Base-by-base conservation (phyloP, 805 yeast species). In the Kuraishia ogatae region DNA sequence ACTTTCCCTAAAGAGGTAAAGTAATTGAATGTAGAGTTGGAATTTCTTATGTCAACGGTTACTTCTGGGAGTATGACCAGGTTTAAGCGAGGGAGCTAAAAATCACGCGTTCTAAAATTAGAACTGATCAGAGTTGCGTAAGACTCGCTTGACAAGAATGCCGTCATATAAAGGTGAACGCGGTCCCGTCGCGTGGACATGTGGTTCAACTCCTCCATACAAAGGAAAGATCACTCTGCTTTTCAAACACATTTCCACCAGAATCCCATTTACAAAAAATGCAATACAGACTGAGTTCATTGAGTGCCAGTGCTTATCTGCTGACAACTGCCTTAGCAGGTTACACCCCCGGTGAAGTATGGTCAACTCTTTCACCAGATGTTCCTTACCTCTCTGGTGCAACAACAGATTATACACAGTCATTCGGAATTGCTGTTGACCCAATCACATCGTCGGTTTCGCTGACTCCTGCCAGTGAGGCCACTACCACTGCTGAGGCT, bases 341-440 rank as follows among this genome's bases (percentile, higher is more conserved):
- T 51, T 77, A 78, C 57, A 78, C 78, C 56, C 84, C 81, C 56
- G 71, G 81, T 53, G 85, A 81, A 53, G 79, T 81, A 56, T 85
- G 84, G 84, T 71, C 85, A 54, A 82, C 89, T 48, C 75, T 85
- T 66, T 80, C 89, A n/a, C 90, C 92, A 57, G 55, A 71, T 43
- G 81, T 77, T 39, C 68, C 81, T 8, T 61, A 72, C 52, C 76
- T 77, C 56, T 54, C 76, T 11, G 82, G 80, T 62, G 88, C 84
- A 53, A 61, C 77, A 51, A 81, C 88, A 47, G 80, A 78, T 59
- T 82, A 80, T 72, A 57, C 79, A 21, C 68, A 74, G 48, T 64
- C 77, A 35, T 87, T 87, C 61, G 93, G 92, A 71, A 84, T 87
- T 62, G 87, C 85, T 53, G 81, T 86, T 56, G 74, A 76, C 54